Conservation (phyloP, 768 basidiomycete genomes). For the Termitomyces heimii region DNA sequence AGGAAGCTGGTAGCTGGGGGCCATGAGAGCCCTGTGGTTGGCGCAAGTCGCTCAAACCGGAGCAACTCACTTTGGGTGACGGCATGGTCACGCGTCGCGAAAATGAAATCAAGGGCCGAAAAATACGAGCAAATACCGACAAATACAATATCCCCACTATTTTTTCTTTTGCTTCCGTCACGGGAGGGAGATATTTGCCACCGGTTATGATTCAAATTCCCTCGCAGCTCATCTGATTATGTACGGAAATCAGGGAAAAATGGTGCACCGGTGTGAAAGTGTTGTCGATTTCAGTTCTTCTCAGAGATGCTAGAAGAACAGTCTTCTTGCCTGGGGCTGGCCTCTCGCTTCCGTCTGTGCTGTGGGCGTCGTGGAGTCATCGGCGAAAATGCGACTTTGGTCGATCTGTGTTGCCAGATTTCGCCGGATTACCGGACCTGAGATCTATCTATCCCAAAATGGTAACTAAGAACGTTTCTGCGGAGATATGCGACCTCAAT, state of each 20-base stretch:
- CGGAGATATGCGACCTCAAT: constrained; percentile 13
- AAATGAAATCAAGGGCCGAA: constrained; percentile 12
- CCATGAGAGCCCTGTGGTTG: constrained; percentile 5
- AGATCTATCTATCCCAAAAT: constrained; percentile 16
- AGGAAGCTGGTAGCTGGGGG: constrained; percentile 35
- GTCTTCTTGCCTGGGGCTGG: background rate
- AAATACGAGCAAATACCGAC: background rate
- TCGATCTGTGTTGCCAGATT: constrained; percentile 13
- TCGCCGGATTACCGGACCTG: constrained; percentile 13
- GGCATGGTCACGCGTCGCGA: constrained; percentile 7
- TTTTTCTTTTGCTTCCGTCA: constrained; percentile 15
- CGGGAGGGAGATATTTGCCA: constrained; percentile 6
- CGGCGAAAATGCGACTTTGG: constrained; percentile 15
- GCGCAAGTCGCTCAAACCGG: background rate
- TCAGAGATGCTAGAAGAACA: background rate
- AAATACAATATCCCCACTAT: background rate
- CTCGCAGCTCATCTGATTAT: background rate
- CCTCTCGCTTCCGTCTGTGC: background rate
- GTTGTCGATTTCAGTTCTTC: background rate
- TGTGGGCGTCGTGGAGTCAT: constrained; percentile 7
- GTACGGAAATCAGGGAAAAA: background rate
- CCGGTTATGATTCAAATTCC: background rate
- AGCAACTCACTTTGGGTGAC: constrained; percentile 3
- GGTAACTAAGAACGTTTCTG: constrained; percentile 15
- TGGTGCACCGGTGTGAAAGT: background rate